Evolutionary conservation across 2,329 filamentous ascomycete genomes (phyloP).

Genomic region (Scedosporium apiospermum): DNA sequence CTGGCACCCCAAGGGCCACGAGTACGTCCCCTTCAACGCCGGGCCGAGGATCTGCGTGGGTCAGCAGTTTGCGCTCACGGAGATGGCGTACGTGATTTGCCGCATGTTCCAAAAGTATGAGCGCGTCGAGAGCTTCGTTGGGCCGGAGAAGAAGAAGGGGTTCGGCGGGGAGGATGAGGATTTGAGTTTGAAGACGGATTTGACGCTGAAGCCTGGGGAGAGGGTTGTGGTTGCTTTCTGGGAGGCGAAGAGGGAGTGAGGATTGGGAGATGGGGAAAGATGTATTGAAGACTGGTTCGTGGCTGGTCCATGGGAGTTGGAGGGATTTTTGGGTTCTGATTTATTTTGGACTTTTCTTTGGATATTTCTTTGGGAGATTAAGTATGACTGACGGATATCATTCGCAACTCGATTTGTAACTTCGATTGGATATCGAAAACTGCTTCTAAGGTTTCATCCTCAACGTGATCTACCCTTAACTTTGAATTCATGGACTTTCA

Average conservation of each 20-base stretch:
- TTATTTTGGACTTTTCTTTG: background rate
- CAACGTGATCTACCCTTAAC: background rate
- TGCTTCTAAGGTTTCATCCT: too few relatives aligned
- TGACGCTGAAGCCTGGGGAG: constrained; percentile 49
- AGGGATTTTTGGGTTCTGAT: background rate
- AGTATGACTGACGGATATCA: background rate
- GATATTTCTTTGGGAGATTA: background rate
- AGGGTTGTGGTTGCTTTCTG: constrained; percentile 50
- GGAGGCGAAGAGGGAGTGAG: constrained; percentile 26
- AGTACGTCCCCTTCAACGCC: constrained; percentile 68
- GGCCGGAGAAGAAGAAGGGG: constrained; percentile 11
- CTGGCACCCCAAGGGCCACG: constrained; percentile 57
- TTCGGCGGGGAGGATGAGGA: constrained; percentile 38
- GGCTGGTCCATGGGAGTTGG: background rate
- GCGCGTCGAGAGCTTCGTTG: constrained; percentile 48
- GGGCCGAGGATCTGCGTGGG: constrained; percentile 67
- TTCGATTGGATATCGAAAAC: background rate
- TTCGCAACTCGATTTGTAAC: background rate
- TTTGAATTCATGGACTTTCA: background rate
- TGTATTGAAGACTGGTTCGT: background rate
- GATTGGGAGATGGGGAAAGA: background rate
- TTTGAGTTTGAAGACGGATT: constrained; percentile 47
- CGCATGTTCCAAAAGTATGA: constrained; percentile 65
- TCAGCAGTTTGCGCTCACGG: constrained; percentile 73
- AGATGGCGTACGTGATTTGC: constrained; percentile 65